Conservation (phyloP, 1,284 basidiomycete species). For the Fereydounia khargensis region DNA sequence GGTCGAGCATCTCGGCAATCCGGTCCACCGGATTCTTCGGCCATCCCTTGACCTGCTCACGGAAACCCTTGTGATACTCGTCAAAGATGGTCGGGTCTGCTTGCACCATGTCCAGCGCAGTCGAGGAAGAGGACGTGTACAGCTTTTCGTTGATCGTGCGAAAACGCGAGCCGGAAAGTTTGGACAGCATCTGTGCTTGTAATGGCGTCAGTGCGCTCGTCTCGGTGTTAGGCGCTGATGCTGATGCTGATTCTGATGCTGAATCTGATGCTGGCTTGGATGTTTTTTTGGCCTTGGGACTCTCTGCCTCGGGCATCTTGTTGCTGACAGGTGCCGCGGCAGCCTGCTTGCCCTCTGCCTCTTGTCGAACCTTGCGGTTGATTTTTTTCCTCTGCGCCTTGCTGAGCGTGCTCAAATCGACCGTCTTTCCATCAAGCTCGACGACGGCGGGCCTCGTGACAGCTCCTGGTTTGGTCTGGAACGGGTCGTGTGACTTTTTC, state of each 20-base stretch:
- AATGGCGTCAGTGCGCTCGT: conserved; percentile 21
- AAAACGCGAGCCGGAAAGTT: conserved; percentile 54
- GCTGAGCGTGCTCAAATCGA: conserved; percentile 27
- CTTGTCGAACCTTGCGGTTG: conserved; percentile 32
- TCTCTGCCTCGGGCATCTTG: neutral
- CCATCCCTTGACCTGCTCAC: conserved; percentile 53
- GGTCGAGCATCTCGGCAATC: conserved; percentile 35
- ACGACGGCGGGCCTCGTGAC: neutral
- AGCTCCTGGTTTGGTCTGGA: too few species aligned
- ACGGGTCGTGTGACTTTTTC: neutral
- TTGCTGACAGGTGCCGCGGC: neutral
- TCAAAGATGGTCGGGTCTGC: conserved; percentile 39
- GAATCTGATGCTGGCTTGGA: neutral
- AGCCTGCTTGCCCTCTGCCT: conserved; percentile 1
- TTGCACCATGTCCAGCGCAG: conserved; percentile 45
- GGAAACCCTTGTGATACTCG: conserved; percentile 56
- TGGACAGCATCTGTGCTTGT: conserved; percentile 43
- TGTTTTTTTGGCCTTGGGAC: too few species aligned
- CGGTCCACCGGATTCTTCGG: conserved; percentile 53
- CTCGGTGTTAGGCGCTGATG: neutral
- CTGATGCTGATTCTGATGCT: neutral
- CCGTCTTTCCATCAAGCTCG: conserved; percentile 10
- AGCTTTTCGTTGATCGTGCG: conserved; percentile 56
- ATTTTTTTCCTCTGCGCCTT: conserved; percentile 50
- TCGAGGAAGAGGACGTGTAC: conserved; percentile 44